Percentiles rank a stretch among this genome's conserved stretches.
phyloP scores from a whole-genome alignment of 176 grass and related monocot genomes.

The Dendrocalamus sinicus region DNA sequence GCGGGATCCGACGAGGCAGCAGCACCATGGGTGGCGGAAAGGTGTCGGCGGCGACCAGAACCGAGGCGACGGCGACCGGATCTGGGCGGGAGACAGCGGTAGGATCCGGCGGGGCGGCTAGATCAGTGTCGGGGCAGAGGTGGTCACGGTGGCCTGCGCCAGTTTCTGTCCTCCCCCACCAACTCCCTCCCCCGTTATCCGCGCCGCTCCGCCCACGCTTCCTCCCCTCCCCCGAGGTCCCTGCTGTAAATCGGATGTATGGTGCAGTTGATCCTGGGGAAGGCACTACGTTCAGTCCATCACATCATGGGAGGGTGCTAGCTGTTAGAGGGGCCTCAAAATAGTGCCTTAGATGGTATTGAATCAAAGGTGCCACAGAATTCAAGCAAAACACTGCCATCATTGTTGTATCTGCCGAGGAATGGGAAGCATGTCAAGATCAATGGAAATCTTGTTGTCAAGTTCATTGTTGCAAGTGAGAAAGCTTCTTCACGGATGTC shows the following conservation, averaged over 20 bases:
- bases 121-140: too few species aligned
- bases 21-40: too few species aligned
- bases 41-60: too few species aligned
- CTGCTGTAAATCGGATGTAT: slow-evolving; percentile 43
- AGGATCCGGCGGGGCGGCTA: too few species aligned
- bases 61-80: too few species aligned
- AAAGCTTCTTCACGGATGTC: slow-evolving; percentile 42
- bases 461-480: slow-evolving; percentile 64
- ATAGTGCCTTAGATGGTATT: slow-evolving; percentile 22
- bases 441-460: slow-evolving; percentile 70
- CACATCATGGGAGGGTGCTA: slow-evolving; percentile 58
- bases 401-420: slow-evolving; percentile 61
- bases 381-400: slow-evolving; percentile 52
- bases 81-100: too few species aligned
- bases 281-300: slow-evolving; percentile 7
- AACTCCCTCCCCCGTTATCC: too few species aligned
- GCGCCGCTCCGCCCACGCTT: too few species aligned
- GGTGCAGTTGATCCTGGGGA: neutral
- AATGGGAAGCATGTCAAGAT: slow-evolving; percentile 79
- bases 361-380: slow-evolving; percentile 31
- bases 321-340: slow-evolving; percentile 46
- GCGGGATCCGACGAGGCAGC: too few species aligned
- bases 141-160: too few species aligned
- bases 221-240: slow-evolving; percentile 4
- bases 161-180: too few species aligned